phyloP scores from a whole-genome alignment of 768 basidiomycete species.

The Termitomyces sp. region DNA sequence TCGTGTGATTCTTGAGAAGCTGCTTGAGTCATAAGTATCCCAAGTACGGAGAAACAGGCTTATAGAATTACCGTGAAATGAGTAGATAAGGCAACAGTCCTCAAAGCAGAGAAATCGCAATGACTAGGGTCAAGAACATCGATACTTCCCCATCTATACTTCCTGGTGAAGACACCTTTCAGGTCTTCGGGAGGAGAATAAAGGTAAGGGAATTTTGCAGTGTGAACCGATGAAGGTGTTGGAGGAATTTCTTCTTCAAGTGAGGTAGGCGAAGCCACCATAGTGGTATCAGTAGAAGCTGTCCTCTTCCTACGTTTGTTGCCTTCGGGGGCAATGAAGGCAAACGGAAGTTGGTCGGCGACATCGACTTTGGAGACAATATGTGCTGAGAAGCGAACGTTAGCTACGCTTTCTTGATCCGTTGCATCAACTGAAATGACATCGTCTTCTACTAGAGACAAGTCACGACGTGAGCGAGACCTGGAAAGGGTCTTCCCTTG shows the following conservation, averaged over 20 bases:
- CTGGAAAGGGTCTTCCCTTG: constrained; percentile 46
- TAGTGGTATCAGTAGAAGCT: constrained; percentile 27
- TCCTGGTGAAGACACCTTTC: constrained; percentile 72
- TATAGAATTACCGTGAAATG: constrained; percentile 68
- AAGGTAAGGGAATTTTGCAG: constrained; percentile 38
- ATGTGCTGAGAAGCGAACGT: constrained; percentile 73
- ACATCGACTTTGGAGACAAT: constrained; percentile 61
- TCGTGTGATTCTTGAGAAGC: constrained; percentile 80
- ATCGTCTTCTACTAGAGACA: constrained; percentile 56
- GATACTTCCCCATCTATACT: constrained; percentile 86
- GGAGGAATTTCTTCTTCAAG: constrained; percentile 41
- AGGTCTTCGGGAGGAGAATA: constrained; percentile 63
- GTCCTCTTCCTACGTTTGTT: constrained; percentile 40
- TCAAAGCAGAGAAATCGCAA: constrained; percentile 83
- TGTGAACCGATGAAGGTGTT: constrained; percentile 35
- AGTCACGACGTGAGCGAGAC: constrained; percentile 71
- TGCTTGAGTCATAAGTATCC: constrained; percentile 24
- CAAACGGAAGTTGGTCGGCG: constrained; percentile 65
- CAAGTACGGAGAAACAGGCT: neutral
- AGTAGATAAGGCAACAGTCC: constrained; percentile 80
- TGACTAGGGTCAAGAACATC: constrained; percentile 85
- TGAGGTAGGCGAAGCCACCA: constrained; percentile 22
- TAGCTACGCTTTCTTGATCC: constrained; percentile 70
- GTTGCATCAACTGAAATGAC: constrained; percentile 53
- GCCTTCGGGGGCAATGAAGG: constrained; percentile 72